Evolutionary conservation across 148 eudicot species (phyloP).

Genomic region (Cornus suecica): DNA sequence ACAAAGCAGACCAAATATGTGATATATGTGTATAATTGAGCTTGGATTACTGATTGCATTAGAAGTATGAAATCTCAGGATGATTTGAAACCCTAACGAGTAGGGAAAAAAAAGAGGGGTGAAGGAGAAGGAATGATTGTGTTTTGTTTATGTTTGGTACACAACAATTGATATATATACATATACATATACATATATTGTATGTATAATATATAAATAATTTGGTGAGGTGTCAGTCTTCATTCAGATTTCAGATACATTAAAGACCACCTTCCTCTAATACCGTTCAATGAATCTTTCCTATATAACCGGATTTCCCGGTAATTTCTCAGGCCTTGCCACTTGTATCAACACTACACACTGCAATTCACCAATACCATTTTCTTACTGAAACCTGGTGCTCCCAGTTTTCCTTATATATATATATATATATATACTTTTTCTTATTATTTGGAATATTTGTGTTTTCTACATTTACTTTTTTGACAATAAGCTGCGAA

Average conservation of each 20-base stretch:
- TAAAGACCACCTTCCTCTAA: not conserved
- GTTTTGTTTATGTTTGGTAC: not conserved
- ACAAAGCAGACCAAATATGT: constrained; percentile 10
- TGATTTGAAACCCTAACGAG: constrained; percentile 16
- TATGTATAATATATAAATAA: not conserved
- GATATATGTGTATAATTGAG: not conserved
- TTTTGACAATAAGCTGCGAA: no score
- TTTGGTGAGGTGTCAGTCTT: constrained; percentile 7
- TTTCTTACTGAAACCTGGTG: not conserved
- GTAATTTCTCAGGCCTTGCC: constrained; percentile 17
- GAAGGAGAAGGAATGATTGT: not conserved
- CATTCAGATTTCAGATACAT: constrained; percentile 19
- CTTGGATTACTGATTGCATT: constrained; percentile 27
- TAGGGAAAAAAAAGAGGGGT: not conserved
- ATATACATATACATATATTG: not conserved
- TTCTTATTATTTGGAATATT: not conserved
- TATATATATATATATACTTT: no score
- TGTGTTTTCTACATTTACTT: no score
- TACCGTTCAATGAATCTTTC: constrained; percentile 41
- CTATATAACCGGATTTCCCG: constrained; percentile 26
- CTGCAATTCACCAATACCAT: not conserved
- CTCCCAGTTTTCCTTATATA: not conserved
- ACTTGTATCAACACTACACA: constrained; percentile 11
- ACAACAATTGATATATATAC: not conserved
- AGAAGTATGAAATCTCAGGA: not conserved